Evolutionary conservation across 768 basidiomycete genomes (phyloP), one percentile per base, ranked within the genome.

Genomic region (Macrolepiota dolichaula): DNA sequence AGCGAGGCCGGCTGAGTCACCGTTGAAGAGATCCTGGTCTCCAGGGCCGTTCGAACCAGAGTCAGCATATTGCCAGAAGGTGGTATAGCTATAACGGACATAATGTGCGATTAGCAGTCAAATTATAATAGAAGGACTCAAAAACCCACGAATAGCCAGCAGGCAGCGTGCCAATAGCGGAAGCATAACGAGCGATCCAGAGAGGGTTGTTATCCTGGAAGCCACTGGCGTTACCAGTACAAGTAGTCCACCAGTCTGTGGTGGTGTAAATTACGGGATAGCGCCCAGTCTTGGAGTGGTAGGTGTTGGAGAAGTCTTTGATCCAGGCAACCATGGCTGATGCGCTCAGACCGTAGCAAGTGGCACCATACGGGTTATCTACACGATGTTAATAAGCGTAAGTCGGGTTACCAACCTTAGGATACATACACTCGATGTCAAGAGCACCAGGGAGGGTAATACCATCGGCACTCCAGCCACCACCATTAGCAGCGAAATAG

Each of bases 201-300:
- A 89, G 73, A 2, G 86, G 85, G 68, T 81, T 86, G 56, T 73
- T 79, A 3, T 67, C 57, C 0, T 68, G 78, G 63, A 89, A 89
- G 3, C 71, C 72, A 13, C 74, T 72, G 54, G 79, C 83, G 69
- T 86, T 83, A 0, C 82, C 85, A 2, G 88, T 89, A 69, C 88
- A 89, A 7, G 76, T 77, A 15, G 65, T 81, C 87, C 87, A 89
- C 87, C 87, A 89, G 68, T 81, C 74, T 12, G 84, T 86, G 2
- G 82, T 85, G 25, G 83, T 84, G 64, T 87, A 88, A 58, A 62
- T 64, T 22, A 29, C 53, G 46, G 64, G 15, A 19, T 73, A 85
- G 78, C 81, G 78, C 25, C 74, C 73, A 9, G 82, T 84, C 9
- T 65, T 59, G 13, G 79, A 61, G 13, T 83, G 65, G 66, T 87